Percentiles rank a stretch among this genome's conserved stretches.
phyloP scores from a whole-genome alignment of 441 rosid genomes.

The Corymbia calophylla region DNA sequence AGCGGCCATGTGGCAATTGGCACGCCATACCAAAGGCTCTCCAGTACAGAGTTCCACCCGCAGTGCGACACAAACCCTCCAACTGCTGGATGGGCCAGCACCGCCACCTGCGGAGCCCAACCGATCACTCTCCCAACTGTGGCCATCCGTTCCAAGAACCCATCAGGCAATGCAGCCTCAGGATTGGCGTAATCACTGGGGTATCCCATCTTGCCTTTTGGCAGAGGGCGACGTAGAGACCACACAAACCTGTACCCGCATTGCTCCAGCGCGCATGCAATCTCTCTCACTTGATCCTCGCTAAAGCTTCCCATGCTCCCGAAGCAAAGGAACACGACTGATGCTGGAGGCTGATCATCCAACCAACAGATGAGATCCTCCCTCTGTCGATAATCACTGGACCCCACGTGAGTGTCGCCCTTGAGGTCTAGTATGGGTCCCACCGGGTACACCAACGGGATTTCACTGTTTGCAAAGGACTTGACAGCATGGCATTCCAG shows the following conservation, averaged over 20 bases:
- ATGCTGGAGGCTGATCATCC: background rate
- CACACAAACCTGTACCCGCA: conserved; percentile 41
- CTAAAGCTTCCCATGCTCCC: conserved; percentile 3
- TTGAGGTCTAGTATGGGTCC: conserved; percentile 23
- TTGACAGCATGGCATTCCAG: background rate
- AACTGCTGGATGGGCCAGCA: conserved; percentile 25
- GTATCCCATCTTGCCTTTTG: background rate
- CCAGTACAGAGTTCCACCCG: conserved; percentile 58
- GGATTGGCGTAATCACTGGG: conserved; percentile 11
- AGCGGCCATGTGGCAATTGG: conserved; percentile 56
- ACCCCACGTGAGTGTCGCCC: background rate
- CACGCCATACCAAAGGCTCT: conserved; percentile 47
- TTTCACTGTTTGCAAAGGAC: background rate
- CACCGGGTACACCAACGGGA: conserved; percentile 28
- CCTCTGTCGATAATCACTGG: background rate
- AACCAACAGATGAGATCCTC: background rate
- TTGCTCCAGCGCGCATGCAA: conserved; percentile 32
- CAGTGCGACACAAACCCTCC: conserved; percentile 59
- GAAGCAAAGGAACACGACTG: background rate
- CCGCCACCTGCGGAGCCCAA: conserved; percentile 48
- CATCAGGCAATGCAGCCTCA: conserved; percentile 22
- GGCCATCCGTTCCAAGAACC: conserved; percentile 30
- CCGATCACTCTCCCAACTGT: conserved; percentile 32
- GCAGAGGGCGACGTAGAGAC: conserved; percentile 36
- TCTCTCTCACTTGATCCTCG: conserved; percentile 9